Conservation (phyloP, 1,139 yeast species). For the Taphrina deformans region DNA sequence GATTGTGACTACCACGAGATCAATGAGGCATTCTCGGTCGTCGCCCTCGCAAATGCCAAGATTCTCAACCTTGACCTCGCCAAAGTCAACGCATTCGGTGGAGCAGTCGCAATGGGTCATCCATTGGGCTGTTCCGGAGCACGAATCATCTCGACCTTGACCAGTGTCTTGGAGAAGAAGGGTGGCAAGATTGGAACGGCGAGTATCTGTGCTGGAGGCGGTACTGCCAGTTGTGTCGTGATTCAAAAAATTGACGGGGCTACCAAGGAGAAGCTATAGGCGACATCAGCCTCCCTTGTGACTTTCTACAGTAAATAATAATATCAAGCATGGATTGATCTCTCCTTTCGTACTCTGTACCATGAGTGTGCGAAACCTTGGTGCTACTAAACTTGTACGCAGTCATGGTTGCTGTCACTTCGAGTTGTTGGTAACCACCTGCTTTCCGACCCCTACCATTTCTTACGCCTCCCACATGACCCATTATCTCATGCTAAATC, state of each 20-base stretch:
- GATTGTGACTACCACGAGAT: conserved; percentile 82
- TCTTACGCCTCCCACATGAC: neutral
- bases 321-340: neutral
- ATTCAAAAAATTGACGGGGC: conserved; percentile 50
- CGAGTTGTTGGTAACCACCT: too few species aligned
- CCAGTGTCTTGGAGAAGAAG: conserved; percentile 69
- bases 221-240: conserved; percentile 89
- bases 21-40: conserved; percentile 96
- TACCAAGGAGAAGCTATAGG: conserved; percentile 22
- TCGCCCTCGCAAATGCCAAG: conserved; percentile 86
- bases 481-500: too few species aligned
- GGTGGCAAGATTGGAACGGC: conserved; percentile 87
- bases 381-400: neutral
- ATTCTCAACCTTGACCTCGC: conserved; percentile 62
- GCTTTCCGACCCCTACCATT: too few species aligned
- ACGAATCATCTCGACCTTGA: conserved; percentile 81
- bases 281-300: neutral
- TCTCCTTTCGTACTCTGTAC: too few species aligned
- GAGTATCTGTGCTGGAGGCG: conserved; percentile 98
- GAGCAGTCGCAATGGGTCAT: conserved; percentile 97
- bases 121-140: conserved; percentile 99
- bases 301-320: neutral
- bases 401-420: too few species aligned
- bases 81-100: conserved; percentile 92
- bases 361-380: too few species aligned